phyloP scores from a whole-genome alignment of 1,139 yeast genomes.

The Geotrichum cucujoidarum region DNA sequence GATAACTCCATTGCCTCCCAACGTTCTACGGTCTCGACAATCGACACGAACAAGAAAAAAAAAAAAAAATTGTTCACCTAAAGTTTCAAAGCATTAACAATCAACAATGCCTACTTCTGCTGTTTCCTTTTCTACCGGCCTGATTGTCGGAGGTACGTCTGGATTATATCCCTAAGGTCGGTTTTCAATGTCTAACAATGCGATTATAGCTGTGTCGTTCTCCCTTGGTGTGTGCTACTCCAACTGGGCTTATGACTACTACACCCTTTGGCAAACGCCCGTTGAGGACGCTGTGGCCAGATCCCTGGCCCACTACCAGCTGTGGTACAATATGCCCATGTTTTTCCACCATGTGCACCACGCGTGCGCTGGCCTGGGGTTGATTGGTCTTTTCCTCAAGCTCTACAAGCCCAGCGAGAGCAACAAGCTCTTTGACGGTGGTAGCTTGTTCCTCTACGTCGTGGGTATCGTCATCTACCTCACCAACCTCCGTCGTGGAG shows the following conservation, averaged over 20 bases:
- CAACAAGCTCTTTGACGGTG: constrained; percentile 83
- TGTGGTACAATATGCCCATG: constrained; percentile 62
- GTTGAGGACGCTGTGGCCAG: constrained; percentile 50
- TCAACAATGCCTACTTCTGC: constrained; percentile 32
- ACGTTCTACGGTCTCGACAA: too few relatives aligned
- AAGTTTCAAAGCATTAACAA: too few relatives aligned
- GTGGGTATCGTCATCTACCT: constrained; percentile 71
- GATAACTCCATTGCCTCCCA: too few relatives aligned
- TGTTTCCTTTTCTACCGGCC: constrained; percentile 37
- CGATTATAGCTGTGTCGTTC: constrained; percentile 51
- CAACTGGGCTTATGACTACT: constrained; percentile 76
- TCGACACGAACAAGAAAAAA: too few relatives aligned
- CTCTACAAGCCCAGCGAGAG: constrained; percentile 82
- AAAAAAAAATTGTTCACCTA: too few relatives aligned
- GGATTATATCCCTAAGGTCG: neutral
- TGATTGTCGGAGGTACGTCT: constrained; percentile 31
- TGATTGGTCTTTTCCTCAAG: constrained; percentile 69
- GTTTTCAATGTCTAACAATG: too few relatives aligned
- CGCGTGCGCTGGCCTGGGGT: constrained; percentile 54
- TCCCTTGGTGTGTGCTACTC: constrained; percentile 73
- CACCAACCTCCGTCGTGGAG: constrained; percentile 81
- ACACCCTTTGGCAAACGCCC: constrained; percentile 61
- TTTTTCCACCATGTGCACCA: constrained; percentile 60
- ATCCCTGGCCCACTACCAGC: constrained; percentile 68
- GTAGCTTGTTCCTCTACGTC: constrained; percentile 66